phyloP scores from a whole-genome alignment of 129 eudicot species.

The Lactuca saligna region DNA sequence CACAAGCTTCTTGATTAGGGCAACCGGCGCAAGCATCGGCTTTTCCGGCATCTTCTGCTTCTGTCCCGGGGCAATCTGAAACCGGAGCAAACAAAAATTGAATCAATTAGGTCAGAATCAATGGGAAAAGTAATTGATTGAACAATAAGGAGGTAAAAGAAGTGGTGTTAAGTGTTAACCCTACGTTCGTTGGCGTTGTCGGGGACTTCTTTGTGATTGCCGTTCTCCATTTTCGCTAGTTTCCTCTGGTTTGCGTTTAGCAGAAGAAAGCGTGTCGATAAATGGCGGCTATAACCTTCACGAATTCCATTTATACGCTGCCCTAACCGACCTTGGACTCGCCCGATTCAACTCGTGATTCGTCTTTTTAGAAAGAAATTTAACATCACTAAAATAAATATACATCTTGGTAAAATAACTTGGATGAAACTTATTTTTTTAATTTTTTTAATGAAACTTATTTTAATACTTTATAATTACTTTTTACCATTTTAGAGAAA shows the following conservation, averaged over 20 bases:
- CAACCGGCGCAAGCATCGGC: constrained; percentile 84
- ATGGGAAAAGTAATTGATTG: background rate
- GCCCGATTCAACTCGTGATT: background rate
- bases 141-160: background rate
- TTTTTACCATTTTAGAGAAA: no score
- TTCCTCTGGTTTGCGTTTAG: background rate
- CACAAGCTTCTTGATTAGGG: constrained; percentile 92
- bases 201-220: constrained; percentile 52
- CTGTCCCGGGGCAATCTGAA: constrained; percentile 91
- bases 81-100: background rate
- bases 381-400: no score
- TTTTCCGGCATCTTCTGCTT: constrained; percentile 84
- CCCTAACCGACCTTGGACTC: constrained; percentile 11
- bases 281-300: constrained; percentile 12
- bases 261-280: background rate
- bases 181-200: constrained; percentile 89
- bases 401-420: no score
- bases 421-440: no score
- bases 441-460: no score
- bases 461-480: no score
- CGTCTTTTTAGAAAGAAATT: no score
- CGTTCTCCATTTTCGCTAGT: constrained; percentile 47
- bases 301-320: constrained; percentile 4
- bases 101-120: background rate
- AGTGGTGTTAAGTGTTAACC: constrained; percentile 1